These are phyloP conservation scores for Fonsecaea monophora DNA, from an alignment of 2,329 filamentous ascomycete genomes.

Conservation along the genomic window DNA sequence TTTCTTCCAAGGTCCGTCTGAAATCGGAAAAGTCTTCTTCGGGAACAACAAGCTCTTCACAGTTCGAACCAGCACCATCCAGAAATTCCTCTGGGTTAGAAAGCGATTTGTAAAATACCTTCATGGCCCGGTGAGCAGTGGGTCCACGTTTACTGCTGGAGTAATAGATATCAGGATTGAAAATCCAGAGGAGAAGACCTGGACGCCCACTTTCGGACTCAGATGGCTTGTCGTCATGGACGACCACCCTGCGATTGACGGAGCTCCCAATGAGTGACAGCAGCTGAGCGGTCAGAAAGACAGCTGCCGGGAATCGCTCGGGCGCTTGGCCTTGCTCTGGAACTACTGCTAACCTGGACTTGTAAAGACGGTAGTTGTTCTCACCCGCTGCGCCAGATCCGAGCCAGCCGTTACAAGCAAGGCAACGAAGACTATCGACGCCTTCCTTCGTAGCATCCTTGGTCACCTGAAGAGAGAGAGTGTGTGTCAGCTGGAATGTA, in stretches of 20 bases:
- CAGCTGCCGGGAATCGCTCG: slow-evolving; percentile 45
- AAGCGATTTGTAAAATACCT: slow-evolving; percentile 60
- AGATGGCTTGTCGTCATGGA: slow-evolving; percentile 47
- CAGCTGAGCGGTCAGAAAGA: slow-evolving; percentile 61
- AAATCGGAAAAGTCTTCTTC: slow-evolving; percentile 34
- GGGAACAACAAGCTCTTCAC: slow-evolving; percentile 58
- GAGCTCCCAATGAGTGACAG: slow-evolving; percentile 63
- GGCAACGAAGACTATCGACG: slow-evolving; percentile 45
- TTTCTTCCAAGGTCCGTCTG: slow-evolving; percentile 49
- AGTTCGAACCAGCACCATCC: slow-evolving; percentile 46
- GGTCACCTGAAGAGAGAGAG: slow-evolving; percentile 11
- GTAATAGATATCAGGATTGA: slow-evolving; percentile 65
- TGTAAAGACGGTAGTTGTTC: slow-evolving; percentile 50
- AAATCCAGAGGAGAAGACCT: slow-evolving; percentile 59
- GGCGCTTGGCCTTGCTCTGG: slow-evolving; percentile 41
- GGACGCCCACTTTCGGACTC: slow-evolving; percentile 8
- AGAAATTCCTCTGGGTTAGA: slow-evolving; percentile 46
- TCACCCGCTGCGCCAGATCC: slow-evolving; percentile 40
- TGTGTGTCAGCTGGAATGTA: slow-evolving; percentile 43
- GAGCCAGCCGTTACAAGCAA: slow-evolving; percentile 47
- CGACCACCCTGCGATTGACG: slow-evolving; percentile 62
- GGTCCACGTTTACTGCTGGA: slow-evolving; percentile 52
- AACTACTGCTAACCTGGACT: slow-evolving; percentile 53
- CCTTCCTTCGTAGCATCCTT: slow-evolving; percentile 32
- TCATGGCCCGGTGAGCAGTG: slow-evolving; percentile 59